Percentiles rank a stretch among this genome's conserved stretches.
Conservation (phyloP, 148 eudicot genomes). For the Polygonum maritimum region DNA sequence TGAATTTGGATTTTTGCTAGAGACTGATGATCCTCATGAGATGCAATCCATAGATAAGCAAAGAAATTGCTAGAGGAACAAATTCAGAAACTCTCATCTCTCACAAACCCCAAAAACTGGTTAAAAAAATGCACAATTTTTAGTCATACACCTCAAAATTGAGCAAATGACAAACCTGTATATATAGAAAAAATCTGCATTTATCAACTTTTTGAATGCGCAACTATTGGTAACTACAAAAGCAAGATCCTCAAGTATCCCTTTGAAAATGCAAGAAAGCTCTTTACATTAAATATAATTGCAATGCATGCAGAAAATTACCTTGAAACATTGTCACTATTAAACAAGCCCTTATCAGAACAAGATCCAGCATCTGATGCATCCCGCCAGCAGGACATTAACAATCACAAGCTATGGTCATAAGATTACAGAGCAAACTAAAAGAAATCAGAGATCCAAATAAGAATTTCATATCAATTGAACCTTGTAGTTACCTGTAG, state of each 20-base stretch:
- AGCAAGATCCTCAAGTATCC: background rate
- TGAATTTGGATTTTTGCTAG: slow-evolving; percentile 60
- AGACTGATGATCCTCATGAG: slow-evolving; percentile 49
- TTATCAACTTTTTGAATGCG: too few species aligned
- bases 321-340: slow-evolving; percentile 30
- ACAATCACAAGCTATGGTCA: slow-evolving; percentile 7
- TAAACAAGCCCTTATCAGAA: slow-evolving; percentile 24
- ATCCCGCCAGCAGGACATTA: slow-evolving; percentile 32
- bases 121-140: background rate
- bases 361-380: slow-evolving; percentile 28
- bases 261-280: background rate
- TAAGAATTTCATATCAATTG: background rate
- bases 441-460: slow-evolving; percentile 1
- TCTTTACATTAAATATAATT: background rate
- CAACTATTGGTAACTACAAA: background rate
- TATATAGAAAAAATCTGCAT: background rate
- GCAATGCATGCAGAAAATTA: slow-evolving; percentile 7
- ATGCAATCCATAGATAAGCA: background rate
- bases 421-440: background rate
- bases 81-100: slow-evolving; percentile 4
- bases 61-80: background rate
- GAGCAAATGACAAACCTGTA: background rate
- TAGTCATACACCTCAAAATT: background rate
- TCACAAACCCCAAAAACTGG: background rate
- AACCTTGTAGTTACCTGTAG: slow-evolving; percentile 39